Percentiles rank a stretch among this genome's conserved stretches.
Evolutionary conservation across 768 basidiomycete species (phyloP).

Genomic region (Myochromella boudieri): DNA sequence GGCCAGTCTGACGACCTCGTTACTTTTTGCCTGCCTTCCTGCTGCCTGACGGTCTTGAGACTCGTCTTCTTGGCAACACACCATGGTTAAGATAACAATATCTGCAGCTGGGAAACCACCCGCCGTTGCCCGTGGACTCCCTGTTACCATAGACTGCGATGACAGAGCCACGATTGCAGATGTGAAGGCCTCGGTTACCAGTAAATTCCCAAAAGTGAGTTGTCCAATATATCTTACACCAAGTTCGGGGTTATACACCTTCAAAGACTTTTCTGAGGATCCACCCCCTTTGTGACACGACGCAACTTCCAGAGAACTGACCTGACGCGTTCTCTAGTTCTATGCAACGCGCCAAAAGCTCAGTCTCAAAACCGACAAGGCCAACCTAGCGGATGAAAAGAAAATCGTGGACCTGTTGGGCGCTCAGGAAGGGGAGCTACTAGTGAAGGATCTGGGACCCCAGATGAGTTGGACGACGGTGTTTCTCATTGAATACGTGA

Average conservation of each 20-base stretch:
- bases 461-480: conserved; percentile 90
- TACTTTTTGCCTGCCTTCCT: too few relatives aligned
- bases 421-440: conserved; percentile 59
- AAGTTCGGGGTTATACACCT: background rate
- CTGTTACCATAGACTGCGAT: conserved; percentile 47
- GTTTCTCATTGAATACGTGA: conserved; percentile 92
- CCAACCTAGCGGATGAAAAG: conserved; percentile 60
- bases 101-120: conserved; percentile 46
- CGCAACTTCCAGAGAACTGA: too few relatives aligned
- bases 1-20: too few relatives aligned
- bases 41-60: too few relatives aligned
- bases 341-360: conserved; percentile 73
- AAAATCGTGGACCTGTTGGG: conserved; percentile 60
- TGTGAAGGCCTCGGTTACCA: conserved; percentile 64
- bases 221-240: background rate
- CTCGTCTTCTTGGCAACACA: too few relatives aligned
- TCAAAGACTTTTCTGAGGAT: background rate
- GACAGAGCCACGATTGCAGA: conserved; percentile 61
- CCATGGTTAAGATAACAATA: conserved; percentile 50
- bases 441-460: conserved; percentile 87
- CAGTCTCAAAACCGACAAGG: conserved; percentile 59
- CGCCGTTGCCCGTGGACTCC: conserved; percentile 49
- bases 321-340: conserved; percentile 62
- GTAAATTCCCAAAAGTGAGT: conserved; percentile 37
- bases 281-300: background rate